phyloP scores from a whole-genome alignment of 176 grass and related monocot genomes.

The Oryza coarctata region DNA sequence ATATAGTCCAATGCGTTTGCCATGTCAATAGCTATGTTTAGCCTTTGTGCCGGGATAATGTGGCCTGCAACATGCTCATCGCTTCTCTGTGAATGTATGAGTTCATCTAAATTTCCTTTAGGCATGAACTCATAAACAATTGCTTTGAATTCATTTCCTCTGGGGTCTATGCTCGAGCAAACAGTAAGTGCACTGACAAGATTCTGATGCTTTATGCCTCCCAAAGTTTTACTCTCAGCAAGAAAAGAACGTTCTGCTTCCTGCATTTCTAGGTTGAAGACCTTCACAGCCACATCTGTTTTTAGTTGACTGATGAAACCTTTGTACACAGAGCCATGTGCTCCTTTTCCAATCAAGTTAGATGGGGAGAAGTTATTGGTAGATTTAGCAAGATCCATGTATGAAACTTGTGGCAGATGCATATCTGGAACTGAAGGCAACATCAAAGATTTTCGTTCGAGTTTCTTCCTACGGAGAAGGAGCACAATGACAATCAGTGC shows the following conservation, averaged over 20 bases:
- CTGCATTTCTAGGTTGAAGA: constrained; percentile 30
- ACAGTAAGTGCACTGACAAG: constrained; percentile 34
- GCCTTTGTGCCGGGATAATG: constrained; percentile 27
- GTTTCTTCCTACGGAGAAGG: background rate
- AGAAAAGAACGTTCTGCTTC: constrained; percentile 25
- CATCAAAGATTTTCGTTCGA: background rate
- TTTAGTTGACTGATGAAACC: background rate
- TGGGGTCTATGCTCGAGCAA: constrained; percentile 37
- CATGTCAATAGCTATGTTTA: constrained; percentile 35
- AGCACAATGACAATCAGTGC: too few species aligned
- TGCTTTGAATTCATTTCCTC: constrained; percentile 45
- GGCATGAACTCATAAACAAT: constrained; percentile 41
- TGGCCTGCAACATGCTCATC: background rate
- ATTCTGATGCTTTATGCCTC: constrained; percentile 38
- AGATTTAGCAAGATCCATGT: constrained; percentile 35
- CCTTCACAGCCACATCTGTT: constrained; percentile 32
- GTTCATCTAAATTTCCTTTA: constrained; percentile 21
- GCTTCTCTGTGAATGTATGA: constrained; percentile 15
- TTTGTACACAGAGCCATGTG: constrained; percentile 32
- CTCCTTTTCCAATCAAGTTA: constrained; percentile 38
- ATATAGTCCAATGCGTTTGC: constrained; percentile 44
- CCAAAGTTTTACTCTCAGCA: constrained; percentile 40
- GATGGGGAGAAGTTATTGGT: constrained; percentile 17
- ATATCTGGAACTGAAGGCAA: background rate
- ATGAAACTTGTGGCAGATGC: constrained; percentile 26